Evolutionary conservation across 306 rosid genomes (phyloP).

Genomic region (Clitoria ternatea): DNA sequence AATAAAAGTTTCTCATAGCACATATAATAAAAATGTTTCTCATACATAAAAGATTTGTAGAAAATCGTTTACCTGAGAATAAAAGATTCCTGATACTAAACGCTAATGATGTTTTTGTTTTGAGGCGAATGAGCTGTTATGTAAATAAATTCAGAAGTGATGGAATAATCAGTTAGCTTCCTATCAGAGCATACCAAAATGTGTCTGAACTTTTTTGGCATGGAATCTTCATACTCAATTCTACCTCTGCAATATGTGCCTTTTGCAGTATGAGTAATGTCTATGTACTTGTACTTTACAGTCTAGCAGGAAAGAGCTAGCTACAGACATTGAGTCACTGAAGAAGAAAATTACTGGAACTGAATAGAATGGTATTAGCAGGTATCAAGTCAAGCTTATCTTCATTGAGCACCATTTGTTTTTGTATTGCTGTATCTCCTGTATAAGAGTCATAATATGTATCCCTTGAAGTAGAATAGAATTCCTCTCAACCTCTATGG

Average conservation of each 20-base stretch:
- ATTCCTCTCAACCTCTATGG: constrained; percentile 29
- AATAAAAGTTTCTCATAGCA: too few relatives aligned
- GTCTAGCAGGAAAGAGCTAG: constrained; percentile 96
- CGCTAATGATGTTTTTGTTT: too few relatives aligned
- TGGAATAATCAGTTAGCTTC: background rate
- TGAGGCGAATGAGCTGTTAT: background rate
- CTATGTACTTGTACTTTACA: constrained; percentile 29
- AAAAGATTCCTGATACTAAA: too few relatives aligned
- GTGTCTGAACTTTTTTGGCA: background rate
- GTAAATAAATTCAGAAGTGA: background rate
- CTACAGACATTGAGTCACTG: constrained; percentile 69
- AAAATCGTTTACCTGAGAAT: too few relatives aligned
- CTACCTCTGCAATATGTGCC: background rate
- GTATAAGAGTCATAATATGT: constrained; percentile 51
- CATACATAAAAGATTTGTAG: too few relatives aligned
- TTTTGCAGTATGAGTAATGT: background rate
- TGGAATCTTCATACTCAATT: background rate
- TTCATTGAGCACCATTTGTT: constrained; percentile 33
- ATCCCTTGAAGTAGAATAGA: constrained; percentile 55
- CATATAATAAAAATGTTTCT: too few relatives aligned
- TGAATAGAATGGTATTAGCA: constrained; percentile 41
- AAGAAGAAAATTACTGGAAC: constrained; percentile 97
- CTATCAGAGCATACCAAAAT: background rate
- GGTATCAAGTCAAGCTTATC: constrained; percentile 25
- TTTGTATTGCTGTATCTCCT: constrained; percentile 34